phyloP scores from a whole-genome alignment of 2,329 filamentous ascomycete genomes.

The Pleoardoris graminearum region DNA sequence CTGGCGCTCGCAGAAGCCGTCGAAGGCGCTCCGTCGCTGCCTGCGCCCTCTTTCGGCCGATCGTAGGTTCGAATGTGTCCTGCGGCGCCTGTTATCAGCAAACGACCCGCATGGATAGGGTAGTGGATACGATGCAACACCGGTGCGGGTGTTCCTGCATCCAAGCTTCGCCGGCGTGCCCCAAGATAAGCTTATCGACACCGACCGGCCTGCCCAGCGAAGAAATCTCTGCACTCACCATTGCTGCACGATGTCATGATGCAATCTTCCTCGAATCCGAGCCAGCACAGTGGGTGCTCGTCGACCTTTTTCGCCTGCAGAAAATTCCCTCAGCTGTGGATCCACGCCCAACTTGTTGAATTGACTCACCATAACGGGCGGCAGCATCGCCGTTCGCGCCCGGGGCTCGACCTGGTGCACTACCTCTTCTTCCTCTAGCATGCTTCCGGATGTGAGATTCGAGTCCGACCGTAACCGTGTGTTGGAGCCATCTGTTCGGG shows the following conservation, averaged over 20 bases:
- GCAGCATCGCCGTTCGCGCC: conserved; percentile 79
- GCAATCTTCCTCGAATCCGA: conserved; percentile 90
- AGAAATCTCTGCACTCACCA: conserved; percentile 61
- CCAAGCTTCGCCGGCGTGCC: conserved; percentile 17
- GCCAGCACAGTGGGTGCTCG: conserved; percentile 82
- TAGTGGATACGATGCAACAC: conserved; percentile 9
- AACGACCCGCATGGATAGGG: background rate
- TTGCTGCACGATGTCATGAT: conserved; percentile 92
- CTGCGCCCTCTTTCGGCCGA: conserved; percentile 58
- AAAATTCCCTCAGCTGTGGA: conserved; percentile 11
- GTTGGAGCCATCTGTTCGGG: conserved; percentile 64
- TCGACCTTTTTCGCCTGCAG: conserved; percentile 80
- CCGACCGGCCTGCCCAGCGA: conserved; percentile 2
- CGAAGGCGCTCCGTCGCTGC: conserved; percentile 37
- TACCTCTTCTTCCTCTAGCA: conserved; percentile 63
- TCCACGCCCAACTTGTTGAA: conserved; percentile 4
- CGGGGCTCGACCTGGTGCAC: conserved; percentile 85
- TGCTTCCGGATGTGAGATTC: conserved; percentile 58
- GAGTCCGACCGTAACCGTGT: conserved; percentile 73
- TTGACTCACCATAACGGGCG: conserved; percentile 78
- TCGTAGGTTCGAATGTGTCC: conserved; percentile 78
- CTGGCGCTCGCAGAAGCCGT: conserved; percentile 29
- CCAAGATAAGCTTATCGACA: conserved; percentile 29
- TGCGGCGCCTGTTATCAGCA: conserved; percentile 44
- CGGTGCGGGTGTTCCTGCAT: conserved; percentile 33